Evolutionary conservation across 2,329 filamentous ascomycete species (phyloP), one percentile per base, ranked within the genome.

Genomic region (Paraconiothyrium sp.): DNA sequence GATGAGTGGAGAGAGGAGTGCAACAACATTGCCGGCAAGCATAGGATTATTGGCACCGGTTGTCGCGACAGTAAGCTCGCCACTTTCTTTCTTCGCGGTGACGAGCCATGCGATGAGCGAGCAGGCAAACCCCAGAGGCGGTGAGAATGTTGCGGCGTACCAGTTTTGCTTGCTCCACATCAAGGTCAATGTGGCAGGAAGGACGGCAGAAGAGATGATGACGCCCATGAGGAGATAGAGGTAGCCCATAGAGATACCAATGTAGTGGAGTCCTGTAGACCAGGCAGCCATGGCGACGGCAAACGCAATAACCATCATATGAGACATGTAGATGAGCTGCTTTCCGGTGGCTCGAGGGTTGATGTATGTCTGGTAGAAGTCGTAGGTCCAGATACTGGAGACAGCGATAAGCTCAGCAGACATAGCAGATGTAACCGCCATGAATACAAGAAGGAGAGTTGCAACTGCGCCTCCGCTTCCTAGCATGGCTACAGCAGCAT

Each of bases 161-260:
- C 88, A 89, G 72, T 92, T 93, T 76, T 96, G 93, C 1, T 90
- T 88, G 54, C 86, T 87, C 92, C 93, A 97, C 61, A 93, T 84
- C 0, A 97, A 85, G 0, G 92, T 92, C 64, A 97, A 81, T 0
- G 92, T 90, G 0, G 92, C 92, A 0, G 94, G 93, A 13, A 97
- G 85, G 3, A 97, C 93, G 3, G 92, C 93, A 0, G 91, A 88
- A 0, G 90, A 93, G 73, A 97, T 95, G 71, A 97, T 92, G 54
- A 93, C 91, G 8, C 93, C 94, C 93, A 97, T 97, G 74, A 97
- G 87, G 1, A 97, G 82, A 73, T 96, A 96, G 3, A 96, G 84
- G 72, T 94, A 96, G 11, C 93, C 93, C 92, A 97, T 95, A 11
- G 88, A 90, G 63, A 97, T 91, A 22, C 90, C 80, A 24, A 80